Evolutionary conservation across 495 filamentous ascomycete genomes (phyloP), one percentile per base, ranked within the genome.

Genomic region (Hypoxylon subgilvum): DNA sequence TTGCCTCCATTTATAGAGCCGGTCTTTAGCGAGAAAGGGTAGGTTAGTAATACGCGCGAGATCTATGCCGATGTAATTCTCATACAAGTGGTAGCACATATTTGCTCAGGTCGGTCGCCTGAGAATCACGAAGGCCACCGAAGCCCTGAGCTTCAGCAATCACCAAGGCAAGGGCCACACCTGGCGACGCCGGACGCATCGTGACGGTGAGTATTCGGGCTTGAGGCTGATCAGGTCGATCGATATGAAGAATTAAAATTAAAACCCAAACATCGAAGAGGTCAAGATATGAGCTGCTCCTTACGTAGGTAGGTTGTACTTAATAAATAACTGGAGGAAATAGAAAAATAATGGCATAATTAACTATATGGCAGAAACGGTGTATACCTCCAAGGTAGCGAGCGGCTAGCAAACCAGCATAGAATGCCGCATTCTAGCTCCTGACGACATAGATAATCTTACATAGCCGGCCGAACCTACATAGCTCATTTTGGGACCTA

Each of bases 1-100:
- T 90, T 90, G 4, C 87, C 88, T 27, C 84, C 86, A 60, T 63
- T 63, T 8, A 65, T 42, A 3, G 63, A 45, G 30, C 78, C 78
- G 49, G 71, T 73, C 74, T 76, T 47, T 1, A 41, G 30, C 22
- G 9, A 23, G 32, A 14, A 36, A 40, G 14, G 23, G 47, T 36
- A 55, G 31, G 31, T 45, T 34, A 10, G n/a, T 19, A 13, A 45
- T 16, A 13, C 39, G 13, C 12, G 1, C 31, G 2, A 45, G 32
- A 5, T 21, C 12, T 22, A 7, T 49, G 31, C 14, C 6, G 9
- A 41, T 51, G 40, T 8, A 13, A 27, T 53, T 36, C 19, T 58
- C 61, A 1, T 64, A 55, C 53, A 17, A 46, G 23, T 44, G 60
- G 59, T 45, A 71, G 44, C 18, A 64, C 61, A 32, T 50, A 64